Conservation (phyloP, 305 asterid genomes). For the Solanum hybrid region DNA sequence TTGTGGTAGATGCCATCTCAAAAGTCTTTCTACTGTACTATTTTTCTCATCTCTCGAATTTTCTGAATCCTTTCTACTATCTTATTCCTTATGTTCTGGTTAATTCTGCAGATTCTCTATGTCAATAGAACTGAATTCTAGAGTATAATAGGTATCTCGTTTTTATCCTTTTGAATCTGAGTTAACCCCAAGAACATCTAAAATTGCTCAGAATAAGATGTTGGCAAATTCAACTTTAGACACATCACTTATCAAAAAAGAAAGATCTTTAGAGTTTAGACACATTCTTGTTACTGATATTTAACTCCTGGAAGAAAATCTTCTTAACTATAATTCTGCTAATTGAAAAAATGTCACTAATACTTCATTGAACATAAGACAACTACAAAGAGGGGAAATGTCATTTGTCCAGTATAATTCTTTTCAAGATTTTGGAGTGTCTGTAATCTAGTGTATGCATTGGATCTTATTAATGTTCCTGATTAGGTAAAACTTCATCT, state of each 20-base stretch:
- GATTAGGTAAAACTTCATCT: neutral
- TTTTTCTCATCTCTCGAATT: neutral
- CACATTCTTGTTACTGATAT: neutral
- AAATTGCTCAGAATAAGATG: neutral
- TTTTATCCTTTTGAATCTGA: neutral
- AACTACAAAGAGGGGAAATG: neutral
- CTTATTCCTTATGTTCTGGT: neutral
- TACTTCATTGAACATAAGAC: neutral
- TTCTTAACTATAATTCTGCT: neutral
- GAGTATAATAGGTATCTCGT: neutral
- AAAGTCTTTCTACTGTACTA: neutral
- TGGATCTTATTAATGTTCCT: neutral
- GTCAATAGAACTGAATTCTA: neutral
- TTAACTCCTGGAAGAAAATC: neutral
- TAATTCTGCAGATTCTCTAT: neutral
- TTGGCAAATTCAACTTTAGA: neutral
- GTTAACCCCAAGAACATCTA: neutral
- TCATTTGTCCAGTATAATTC: neutral
- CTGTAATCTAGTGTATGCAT: neutral
- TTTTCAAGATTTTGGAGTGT: neutral
- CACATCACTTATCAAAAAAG: neutral
- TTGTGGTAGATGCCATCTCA: neutral
- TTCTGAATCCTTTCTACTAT: neutral
- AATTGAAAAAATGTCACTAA: neutral
- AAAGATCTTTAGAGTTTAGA: neutral